These are phyloP conservation scores for Fraxinus paxiana DNA, from an alignment of 305 asterid species.

Conservation along the genomic window DNA sequence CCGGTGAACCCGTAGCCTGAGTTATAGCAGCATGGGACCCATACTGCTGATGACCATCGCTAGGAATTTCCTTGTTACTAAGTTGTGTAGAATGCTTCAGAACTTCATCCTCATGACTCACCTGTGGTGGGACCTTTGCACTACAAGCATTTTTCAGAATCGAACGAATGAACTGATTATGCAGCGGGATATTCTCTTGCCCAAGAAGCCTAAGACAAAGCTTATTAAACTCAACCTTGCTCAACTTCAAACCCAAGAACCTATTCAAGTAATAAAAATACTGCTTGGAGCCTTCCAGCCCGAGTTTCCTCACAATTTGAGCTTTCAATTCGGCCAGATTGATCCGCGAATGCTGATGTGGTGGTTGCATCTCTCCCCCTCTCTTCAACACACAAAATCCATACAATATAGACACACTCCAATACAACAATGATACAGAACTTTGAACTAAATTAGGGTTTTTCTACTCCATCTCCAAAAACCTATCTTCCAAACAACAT, in stretches of 20 bases:
- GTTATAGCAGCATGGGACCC: slow-evolving; percentile 43
- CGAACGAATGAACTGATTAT: slow-evolving; percentile 57
- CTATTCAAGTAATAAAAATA: slow-evolving; percentile 56
- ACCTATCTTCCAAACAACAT: slow-evolving; percentile 43
- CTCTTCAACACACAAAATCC: slow-evolving; percentile 49
- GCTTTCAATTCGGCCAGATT: slow-evolving; percentile 62
- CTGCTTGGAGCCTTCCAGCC: slow-evolving; percentile 62
- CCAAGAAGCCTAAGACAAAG: slow-evolving; percentile 54
- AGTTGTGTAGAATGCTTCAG: slow-evolving; percentile 34
- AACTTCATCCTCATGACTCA: slow-evolving; percentile 37
- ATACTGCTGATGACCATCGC: slow-evolving; percentile 45
- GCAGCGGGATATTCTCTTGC: slow-evolving; percentile 51
- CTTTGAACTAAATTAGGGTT: slow-evolving; percentile 57
- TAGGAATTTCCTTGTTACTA: slow-evolving; percentile 41
- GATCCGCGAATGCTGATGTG: slow-evolving; percentile 50
- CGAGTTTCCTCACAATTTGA: slow-evolving; percentile 52
- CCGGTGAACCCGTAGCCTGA: slow-evolving; percentile 49
- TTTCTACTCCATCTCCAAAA: slow-evolving; percentile 49
- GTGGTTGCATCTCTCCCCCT: slow-evolving; percentile 45
- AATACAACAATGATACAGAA: slow-evolving; percentile 32
- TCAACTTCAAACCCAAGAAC: slow-evolving; percentile 59
- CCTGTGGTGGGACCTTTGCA: slow-evolving; percentile 52
- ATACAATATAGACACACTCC: slow-evolving; percentile 41
- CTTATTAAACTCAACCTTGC: slow-evolving; percentile 61
- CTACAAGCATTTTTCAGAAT: slow-evolving; percentile 61